Evolutionary conservation across 768 basidiomycete species (phyloP).

Genomic region (Lactifluus volemus): DNA sequence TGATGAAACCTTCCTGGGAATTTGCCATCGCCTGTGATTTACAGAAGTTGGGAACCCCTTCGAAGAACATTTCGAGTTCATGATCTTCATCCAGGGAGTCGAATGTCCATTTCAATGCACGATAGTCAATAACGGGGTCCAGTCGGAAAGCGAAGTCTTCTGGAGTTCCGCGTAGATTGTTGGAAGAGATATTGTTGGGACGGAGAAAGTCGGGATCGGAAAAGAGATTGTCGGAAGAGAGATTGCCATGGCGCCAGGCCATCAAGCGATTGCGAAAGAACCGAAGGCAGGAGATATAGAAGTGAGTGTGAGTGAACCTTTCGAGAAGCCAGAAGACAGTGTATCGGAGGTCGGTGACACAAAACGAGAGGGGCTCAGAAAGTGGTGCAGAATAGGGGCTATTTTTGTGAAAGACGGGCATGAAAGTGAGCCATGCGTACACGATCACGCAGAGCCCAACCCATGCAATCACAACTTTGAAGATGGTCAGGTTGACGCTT

Average conservation of each 20-base stretch:
- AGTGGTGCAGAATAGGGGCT: too few species aligned
- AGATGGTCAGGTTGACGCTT: conserved; percentile 20
- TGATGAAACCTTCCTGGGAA: too few species aligned
- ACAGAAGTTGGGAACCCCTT: not conserved
- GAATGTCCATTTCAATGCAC: too few species aligned
- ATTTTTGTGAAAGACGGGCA: too few species aligned
- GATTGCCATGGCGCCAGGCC: not conserved
- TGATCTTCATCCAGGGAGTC: too few species aligned
- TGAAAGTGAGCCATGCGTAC: too few species aligned
- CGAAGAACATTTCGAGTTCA: not conserved
- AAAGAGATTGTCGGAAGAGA: not conserved
- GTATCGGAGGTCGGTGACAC: not conserved
- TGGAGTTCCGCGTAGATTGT: not conserved
- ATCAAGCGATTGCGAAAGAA: not conserved
- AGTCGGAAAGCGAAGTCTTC: not conserved
- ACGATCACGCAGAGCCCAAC: too few species aligned
- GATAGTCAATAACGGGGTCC: not conserved
- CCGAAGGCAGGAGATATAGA: not conserved
- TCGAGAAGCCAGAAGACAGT: too few species aligned
- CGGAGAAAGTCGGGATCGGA: too few species aligned
- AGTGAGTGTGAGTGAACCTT: not conserved
- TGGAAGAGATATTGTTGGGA: not conserved
- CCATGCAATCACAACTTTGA: conserved; percentile 1
- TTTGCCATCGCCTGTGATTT: not conserved
- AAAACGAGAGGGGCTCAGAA: too few species aligned